Evolutionary conservation across 2,329 filamentous ascomycete genomes (phyloP), one percentile per base, ranked within the genome.

Genomic region (Penicillium capsulatum): DNA sequence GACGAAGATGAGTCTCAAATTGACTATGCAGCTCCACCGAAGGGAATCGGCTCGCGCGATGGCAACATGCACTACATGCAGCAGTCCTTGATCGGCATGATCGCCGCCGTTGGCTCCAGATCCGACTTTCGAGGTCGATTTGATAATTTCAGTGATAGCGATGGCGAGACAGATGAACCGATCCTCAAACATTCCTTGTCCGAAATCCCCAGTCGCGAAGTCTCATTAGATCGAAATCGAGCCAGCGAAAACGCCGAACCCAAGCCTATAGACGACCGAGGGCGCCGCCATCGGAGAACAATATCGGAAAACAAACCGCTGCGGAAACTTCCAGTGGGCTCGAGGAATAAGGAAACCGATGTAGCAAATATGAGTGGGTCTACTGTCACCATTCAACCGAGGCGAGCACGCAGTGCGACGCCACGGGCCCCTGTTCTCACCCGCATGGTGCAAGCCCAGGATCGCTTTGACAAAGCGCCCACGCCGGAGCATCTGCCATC

Each of bases 81-180:
- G 65, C 90, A 95, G 72, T 94, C 87, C 50, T 83, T 97, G 39
- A 94, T 96, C 63, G 89, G 88, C 38, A 79, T 97, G 67, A 90
- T 97, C 51, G 86, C 90, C 5, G 87, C 88, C 11, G 88, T 88
- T 26, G 87, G 89, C 5, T 90, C 87, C 19, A 81, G 80, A 43
- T 82, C 85, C 36, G 84, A 94, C 65, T 89, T 94, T 59, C 83
- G 86, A 63, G 77, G 85, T 43, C 79, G 85, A 26, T 91, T 92
- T 63, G 84, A 89, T 57, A 84, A 84, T 50, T 89, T 84, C 28
- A 92, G 86, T 53, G 88, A 91, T 53, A 89, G 89, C 49, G 84
- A 86, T 33, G 75, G 68, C n/a, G 73, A 74, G 13, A 65, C 63
- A 3, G 66, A 67, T 26, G 45, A 47, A 13, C 46, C n/a, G n/a